Base-by-base conservation (phyloP, 306 rosid genomes). In the Medicago arabica region DNA sequence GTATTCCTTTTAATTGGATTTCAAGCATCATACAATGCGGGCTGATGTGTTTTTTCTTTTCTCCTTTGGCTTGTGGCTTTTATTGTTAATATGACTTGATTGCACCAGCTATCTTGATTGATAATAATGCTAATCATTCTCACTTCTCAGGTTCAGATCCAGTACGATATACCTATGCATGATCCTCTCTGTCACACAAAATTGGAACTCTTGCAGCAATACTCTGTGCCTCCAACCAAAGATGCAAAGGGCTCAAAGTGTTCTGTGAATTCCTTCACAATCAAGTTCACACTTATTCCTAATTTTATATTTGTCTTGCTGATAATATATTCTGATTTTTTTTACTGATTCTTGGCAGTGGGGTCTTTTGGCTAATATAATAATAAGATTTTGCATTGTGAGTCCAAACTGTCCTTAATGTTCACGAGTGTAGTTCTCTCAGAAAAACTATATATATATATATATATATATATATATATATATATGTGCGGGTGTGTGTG, bases 101-200 rank as follows among this genome's bases (percentile, higher is more conserved):
- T 71, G 23, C 51, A 66, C 13, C 53, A 23, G 18, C 55, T 57
- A 36, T 69, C 62, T 59, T 76, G 67, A 73, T 70, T 58, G 41
- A 46, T 71, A 74, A 63, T 50, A 74, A 53, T 39, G 46, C 55
- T 55, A 75, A 39, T 59, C 73, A 63, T 69, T 72, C 55, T 43
- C 34, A 7, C 13, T 67, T 21, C 69, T 77, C 89, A 93, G 98
- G 89, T 93, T 58, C 87, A 72, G 70, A 85, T 90, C 80, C 91
- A 82, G 70, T 55, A 73, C 73, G 74, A 71, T 31, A 75, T 86
- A 77, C 86, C 88, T 64, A 61, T 77, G 65, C 82, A 81, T 54
- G 98, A 90, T 55, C 81, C 83, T 57, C 87, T 90, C 60, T 31
- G 47, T 54, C 85, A 67, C 62, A 74, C 79, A 77, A 93, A 93